Evolutionary conservation across 2,329 filamentous ascomycete genomes (phyloP).

Genomic region (Talaromyces sp.): DNA sequence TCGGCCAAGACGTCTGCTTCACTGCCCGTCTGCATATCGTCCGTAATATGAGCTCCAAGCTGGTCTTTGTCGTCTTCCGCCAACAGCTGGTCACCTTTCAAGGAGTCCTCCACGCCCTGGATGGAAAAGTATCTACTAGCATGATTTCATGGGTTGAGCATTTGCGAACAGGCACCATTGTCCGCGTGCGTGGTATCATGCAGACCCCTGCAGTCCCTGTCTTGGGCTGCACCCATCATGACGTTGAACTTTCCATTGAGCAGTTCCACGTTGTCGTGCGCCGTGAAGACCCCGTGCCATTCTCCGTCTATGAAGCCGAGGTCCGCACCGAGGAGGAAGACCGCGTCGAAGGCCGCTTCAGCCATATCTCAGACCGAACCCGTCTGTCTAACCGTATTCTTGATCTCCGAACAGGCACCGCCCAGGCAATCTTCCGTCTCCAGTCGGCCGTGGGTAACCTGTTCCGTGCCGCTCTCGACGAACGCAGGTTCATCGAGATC

Average conservation of each 20-base stretch:
- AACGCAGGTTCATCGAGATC: conserved; percentile 81
- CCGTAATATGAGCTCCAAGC: conserved; percentile 72
- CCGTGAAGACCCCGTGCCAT: conserved; percentile 60
- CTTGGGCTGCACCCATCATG: conserved; percentile 68
- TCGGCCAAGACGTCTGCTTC: conserved; percentile 61
- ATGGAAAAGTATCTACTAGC: conserved; percentile 61
- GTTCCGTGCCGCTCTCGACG: conserved; percentile 73
- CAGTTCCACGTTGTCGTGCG: conserved; percentile 59
- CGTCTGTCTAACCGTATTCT: conserved; percentile 75
- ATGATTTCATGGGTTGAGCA: conserved; percentile 88
- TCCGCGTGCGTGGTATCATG: conserved; percentile 69
- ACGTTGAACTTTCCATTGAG: conserved; percentile 70
- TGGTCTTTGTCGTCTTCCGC: conserved; percentile 82
- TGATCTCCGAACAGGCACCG: conserved; percentile 78
- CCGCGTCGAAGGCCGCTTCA: conserved; percentile 51
- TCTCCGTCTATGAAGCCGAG: conserved; percentile 67
- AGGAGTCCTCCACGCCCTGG: conserved; percentile 65
- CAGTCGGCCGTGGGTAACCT: conserved; percentile 74
- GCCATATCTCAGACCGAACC: conserved; percentile 65
- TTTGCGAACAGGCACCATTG: conserved; percentile 70
- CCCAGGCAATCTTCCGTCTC: conserved; percentile 83
- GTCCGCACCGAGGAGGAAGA: conserved; percentile 51
- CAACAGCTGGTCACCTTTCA: conserved; percentile 81
- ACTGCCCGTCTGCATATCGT: conserved; percentile 72
- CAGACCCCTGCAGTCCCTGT: conserved; percentile 71